Evolutionary conservation across 2,329 filamentous ascomycete genomes (phyloP), one percentile per base, ranked within the genome.

Genomic region (Septoria linicola): DNA sequence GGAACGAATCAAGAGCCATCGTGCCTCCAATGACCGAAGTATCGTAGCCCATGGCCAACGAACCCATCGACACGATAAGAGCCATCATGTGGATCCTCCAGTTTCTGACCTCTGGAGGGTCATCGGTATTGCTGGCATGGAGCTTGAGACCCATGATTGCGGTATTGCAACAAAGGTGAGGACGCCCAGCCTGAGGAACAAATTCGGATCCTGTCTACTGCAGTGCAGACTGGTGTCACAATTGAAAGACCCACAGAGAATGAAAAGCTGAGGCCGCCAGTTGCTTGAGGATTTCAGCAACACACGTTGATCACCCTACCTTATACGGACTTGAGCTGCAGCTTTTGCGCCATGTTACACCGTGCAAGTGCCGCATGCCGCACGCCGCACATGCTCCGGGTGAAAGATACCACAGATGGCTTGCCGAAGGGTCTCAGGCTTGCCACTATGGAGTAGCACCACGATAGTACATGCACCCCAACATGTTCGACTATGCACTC

Each of bases 101-200:
- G 65, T 82, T 82, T 69, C 86, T 85, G 52, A 87, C 81, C 65
- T 84, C 78, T 13, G 77, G 74, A 19, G 84, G 84, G 63, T 87
- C 58, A 51, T 57, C 48, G 30, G 35, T 57, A 19, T 46, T 47
- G 46, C 41, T 49, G 31, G 54, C 54, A 35, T 57, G 54, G 23
- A 57, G 48, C 10, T 39, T 49, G 48, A 54, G 37, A 20, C 54
- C 54, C 51, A 54, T 54, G 36, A 16, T 42, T 37, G 11, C 20
- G 14, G 41, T 27, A 11, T 11, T 30, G 21, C 25, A 19, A 23
- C 34, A 14, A 30, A 35, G 20, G 25, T 14, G n/a, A 42, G 41
- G 25, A n/a, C 11, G 20, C 3, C 21, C 19, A 39, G 21, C 17
- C 43, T 23, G 16, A 16, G 23, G 5, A 27, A 27, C 23, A 27